phyloP scores from a whole-genome alignment of 495 filamentous ascomycete genomes.

The Talaromyces liani region DNA sequence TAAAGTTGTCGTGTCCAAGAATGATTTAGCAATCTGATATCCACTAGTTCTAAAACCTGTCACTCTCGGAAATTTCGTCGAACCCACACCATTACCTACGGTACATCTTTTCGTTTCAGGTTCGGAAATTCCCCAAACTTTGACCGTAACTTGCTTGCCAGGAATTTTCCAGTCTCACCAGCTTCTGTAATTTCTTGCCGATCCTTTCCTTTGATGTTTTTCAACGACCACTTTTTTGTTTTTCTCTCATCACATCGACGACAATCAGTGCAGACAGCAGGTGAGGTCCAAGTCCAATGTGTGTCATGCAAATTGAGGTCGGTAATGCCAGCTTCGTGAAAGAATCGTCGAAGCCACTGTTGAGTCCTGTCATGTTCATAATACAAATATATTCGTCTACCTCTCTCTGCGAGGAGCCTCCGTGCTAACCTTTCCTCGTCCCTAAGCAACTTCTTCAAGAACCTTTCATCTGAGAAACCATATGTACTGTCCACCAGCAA shows the following conservation, averaged over 20 bases:
- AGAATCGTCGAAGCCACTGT: background rate
- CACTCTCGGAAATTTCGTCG: background rate
- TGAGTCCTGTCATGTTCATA: background rate
- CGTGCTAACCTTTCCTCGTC: background rate
- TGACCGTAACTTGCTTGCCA: background rate
- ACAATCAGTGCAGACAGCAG: background rate
- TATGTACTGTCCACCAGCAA: background rate
- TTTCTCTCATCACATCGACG: background rate
- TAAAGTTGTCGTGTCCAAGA: no score
- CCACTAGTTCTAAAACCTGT: no score
- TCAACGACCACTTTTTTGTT: background rate
- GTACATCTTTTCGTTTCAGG: background rate
- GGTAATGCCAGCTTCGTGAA: background rate
- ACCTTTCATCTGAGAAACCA: background rate
- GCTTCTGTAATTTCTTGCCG: background rate
- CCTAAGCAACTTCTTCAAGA: background rate
- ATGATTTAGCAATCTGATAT: no score
- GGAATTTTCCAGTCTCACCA: background rate
- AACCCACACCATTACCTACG: background rate
- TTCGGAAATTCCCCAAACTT: background rate
- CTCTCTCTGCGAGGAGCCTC: background rate
- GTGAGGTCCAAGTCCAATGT: background rate
- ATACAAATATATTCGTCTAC: background rate
- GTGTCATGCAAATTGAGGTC: background rate
- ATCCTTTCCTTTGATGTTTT: background rate